Conservation (phyloP, 495 filamentous ascomycete species). For the Penicillium nucicola region DNA sequence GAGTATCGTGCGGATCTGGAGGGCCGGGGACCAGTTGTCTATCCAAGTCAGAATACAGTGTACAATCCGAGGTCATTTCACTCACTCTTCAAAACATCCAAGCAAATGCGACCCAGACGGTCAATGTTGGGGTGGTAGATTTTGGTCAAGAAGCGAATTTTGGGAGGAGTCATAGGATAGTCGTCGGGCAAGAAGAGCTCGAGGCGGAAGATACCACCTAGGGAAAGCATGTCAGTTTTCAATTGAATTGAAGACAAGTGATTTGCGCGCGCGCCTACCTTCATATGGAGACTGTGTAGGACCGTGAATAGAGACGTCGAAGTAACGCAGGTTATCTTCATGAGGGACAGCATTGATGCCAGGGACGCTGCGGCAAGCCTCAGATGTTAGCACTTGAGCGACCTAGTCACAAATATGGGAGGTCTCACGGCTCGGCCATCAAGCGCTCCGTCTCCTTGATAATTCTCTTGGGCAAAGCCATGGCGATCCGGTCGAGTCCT, state of each 20-base stretch:
- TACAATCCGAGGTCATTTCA: background rate
- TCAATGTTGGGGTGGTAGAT: slow-evolving; percentile 99
- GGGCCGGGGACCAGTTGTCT: slow-evolving; percentile 99
- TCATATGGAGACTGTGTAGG: slow-evolving; percentile 92
- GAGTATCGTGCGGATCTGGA: slow-evolving; percentile 96
- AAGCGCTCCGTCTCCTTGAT: slow-evolving; percentile 98
- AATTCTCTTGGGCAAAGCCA: slow-evolving; percentile 91
- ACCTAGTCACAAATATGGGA: background rate
- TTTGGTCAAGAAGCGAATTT: slow-evolving; percentile 97
- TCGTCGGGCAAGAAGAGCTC: slow-evolving; percentile 99
- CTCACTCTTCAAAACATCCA: slow-evolving; percentile 96
- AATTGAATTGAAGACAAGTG: slow-evolving; percentile 7
- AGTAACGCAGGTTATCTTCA: slow-evolving; percentile 96
- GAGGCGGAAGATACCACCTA: slow-evolving; percentile 93
- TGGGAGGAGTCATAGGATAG: slow-evolving; percentile 98
- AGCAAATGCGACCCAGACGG: slow-evolving; percentile 91
- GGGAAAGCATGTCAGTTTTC: background rate
- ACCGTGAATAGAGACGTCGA: slow-evolving; percentile 96
- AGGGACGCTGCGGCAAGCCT: slow-evolving; percentile 62
- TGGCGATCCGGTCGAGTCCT: slow-evolving; percentile 24
- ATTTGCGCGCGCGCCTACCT: slow-evolving; percentile 44
- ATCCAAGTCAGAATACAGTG: slow-evolving; percentile 8
- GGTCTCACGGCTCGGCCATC: slow-evolving; percentile 87
- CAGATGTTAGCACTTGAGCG: slow-evolving; percentile 3
- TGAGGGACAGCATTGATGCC: slow-evolving; percentile 98